These are phyloP conservation scores for Dichotomopilus funicola DNA, from an alignment of 2,329 filamentous ascomycete genomes.

Conservation along the genomic window DNA sequence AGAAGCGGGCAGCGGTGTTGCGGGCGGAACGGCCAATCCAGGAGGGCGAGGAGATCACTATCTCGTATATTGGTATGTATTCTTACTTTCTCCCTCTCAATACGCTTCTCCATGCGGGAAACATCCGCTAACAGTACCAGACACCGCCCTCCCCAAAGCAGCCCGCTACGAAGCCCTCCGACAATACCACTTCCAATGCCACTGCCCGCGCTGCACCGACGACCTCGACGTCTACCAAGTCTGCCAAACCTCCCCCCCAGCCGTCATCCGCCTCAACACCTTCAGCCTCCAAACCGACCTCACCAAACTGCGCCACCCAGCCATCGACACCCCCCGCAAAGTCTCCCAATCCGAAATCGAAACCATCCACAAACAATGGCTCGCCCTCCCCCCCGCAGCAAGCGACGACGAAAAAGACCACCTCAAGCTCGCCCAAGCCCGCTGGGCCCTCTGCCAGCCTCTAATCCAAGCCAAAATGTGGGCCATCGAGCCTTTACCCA, in stretches of 20 bases:
- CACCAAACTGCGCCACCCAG: conserved; percentile 27
- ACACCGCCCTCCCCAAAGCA: conserved; percentile 40
- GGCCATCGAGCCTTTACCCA: conserved; percentile 44
- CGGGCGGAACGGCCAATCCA: conserved; percentile 44
- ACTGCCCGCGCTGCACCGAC: conserved; percentile 42
- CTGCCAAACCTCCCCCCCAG: conserved; percentile 33
- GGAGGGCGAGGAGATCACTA: conserved; percentile 50
- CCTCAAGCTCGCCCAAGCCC: conserved; percentile 27
- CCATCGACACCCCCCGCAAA: conserved; percentile 25
- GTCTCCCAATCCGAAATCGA: conserved; percentile 21
- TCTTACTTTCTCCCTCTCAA: too few species aligned
- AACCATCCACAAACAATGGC: conserved; percentile 24
- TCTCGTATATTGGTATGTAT: conserved; percentile 49
- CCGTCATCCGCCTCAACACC: conserved; percentile 36
- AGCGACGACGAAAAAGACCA: conserved; percentile 10
- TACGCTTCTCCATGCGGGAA: too few species aligned
- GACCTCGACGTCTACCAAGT: conserved; percentile 51
- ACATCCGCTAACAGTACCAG: conserved; percentile 29
- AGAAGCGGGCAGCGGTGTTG: conserved; percentile 45
- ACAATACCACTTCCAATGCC: conserved; percentile 48
- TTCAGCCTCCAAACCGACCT: conserved; percentile 40
- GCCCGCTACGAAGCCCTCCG: conserved; percentile 38
- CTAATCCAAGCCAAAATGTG: conserved; percentile 36
- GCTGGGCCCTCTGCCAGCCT: conserved; percentile 34
- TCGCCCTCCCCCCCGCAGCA: conserved; percentile 12